Base-by-base conservation (phyloP, 2,329 filamentous ascomycete species). In the Rosellinia necatrix region DNA sequence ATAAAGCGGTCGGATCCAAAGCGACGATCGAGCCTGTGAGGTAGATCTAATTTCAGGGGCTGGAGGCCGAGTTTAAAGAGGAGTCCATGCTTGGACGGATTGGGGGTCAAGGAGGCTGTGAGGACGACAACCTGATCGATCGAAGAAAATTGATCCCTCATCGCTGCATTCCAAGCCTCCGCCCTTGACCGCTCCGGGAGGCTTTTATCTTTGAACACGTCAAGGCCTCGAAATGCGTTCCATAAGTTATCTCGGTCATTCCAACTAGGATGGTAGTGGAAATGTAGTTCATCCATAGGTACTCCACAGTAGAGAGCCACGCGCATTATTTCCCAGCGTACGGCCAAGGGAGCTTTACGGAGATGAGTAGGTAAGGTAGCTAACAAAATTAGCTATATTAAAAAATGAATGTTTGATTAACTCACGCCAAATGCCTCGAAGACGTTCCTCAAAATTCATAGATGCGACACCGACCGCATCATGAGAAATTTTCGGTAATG, bases 1-100 rank as follows among this genome's bases (percentile, higher is more conserved):
- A 87, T 58, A 41, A 86, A 86, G 0, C 84, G 76, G 59, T 87
- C 83, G 0, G 77, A 69, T 0, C 84, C 83, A 60, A 85, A 85
- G 4, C 78, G 78, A 10, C 84, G 77, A 17, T 72, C 71, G 0
- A 87, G 67, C 1, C 84, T 79, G 66, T 84, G 76, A 0, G 78
- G 72, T 2, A 74, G 65, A 22, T 83, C 80, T 1, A 84, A 65
- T 8, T 70, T 73, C 1, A 85, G 63, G 0, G 81, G 78, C 2
- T 76, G 71, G 8, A 87, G 72, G 4, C 72, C 73, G 4, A 86
- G 63, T 0, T 64, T 57, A 55, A 83, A 82, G 0, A 79, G 48
- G 0, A 78, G 75, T 0, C 75, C 77, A 0, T 60, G 67, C 3
- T 66, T 63, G 1, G 69, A 62, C 0, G 65, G 48, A 32, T 72